Base-by-base conservation (phyloP, 768 basidiomycete genomes). In the Pisolithus tinctorius region DNA sequence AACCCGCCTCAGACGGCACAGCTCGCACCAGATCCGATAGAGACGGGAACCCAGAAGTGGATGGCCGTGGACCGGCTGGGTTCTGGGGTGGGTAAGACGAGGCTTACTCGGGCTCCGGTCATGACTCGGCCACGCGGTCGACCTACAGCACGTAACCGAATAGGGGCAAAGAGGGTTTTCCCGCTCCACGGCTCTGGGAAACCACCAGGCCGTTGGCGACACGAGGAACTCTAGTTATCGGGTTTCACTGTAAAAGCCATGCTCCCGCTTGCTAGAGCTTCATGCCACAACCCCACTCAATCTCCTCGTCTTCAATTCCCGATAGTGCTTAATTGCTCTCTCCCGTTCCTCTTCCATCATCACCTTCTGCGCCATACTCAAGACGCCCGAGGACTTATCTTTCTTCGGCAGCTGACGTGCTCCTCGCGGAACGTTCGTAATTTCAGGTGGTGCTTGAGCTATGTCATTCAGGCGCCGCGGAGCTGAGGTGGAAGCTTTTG, bases 281-380 rank as follows among this genome's bases (percentile, higher is more conserved):
- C 34, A 39, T 42, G 57, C 52, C 45, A 47, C 49, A 49, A 50
- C 46, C 40, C 52, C 56, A 44, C 50, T 59, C 60, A 60, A 50
- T 60, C 71, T 74, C 57, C 62, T 70, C 20, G 77, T 81, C 64
- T 84, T 89, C 65, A 90, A 59, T 65, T 83, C 77, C 53, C 88
- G 71, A 64, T 89, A 90, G 49, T 76, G 73, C 60, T 66, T 68
- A 53, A 92, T 83, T 20, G 70, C 86, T 53, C 77, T 82, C 58
- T 86, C 82, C 55, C 88, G 74, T 64, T 90, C 88, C 48, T 74
- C 72, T 59, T 86, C 86, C 79, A 92, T 81, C 81, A 87, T 81
- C 6, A 74, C 73, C 62, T 80, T 83, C 69, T 89, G 86, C 13
- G 84, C 81, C 78, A 88, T 82, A 27, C 83, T 84, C 29, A 90